Base-by-base conservation (phyloP, 202 grass and related monocot genomes). In the Zoysia matrella region DNA sequence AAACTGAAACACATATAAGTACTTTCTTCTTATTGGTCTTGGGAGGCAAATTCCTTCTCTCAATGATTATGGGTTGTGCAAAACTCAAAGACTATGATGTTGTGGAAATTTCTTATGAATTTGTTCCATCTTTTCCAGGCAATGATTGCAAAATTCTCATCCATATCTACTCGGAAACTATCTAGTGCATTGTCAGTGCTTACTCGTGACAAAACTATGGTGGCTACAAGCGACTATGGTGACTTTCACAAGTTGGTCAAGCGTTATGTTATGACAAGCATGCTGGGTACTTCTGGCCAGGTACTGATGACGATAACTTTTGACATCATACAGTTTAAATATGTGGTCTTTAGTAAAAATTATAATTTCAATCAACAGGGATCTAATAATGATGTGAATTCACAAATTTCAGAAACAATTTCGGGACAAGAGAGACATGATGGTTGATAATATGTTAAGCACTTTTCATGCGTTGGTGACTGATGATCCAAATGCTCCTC, bases 221-320 rank as follows among this genome's bases (percentile, higher is more conserved):
- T 95, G 79, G 92, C 95, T 62, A 88, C 47, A 12, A 98, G 95
- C 61, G 95, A 98, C 67, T 98, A 95, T 62, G 89, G 74, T 9
- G 86, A 98, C 43, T 98, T 98, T 74, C 92, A 95, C 79, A 94
- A 93, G 75, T 87, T 93, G 86, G 90, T 93, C 50, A 98, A 91
- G 77, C 90, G 95, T 56, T 93, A 88, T 60, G n/a, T 98, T 48
- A 83, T 98, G 84, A 77, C 88, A 5, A 91, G 82, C 71, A 75
- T 93, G 73, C 73, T 98, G 60, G 87, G 95, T 77, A 66, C 84
- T 80, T 80, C 83, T 84, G 90, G 73, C 41, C 95, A 93, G 92
- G 90, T 95, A 81, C 9, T 50, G 4, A 13, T 51, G 16, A 68
- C 44, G 72, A 71, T 8, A 54, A 1, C 47, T 47, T 53, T 40